Conservation (phyloP, 352 stramenopile genomes). For the Globisporangium megalacanthum region DNA sequence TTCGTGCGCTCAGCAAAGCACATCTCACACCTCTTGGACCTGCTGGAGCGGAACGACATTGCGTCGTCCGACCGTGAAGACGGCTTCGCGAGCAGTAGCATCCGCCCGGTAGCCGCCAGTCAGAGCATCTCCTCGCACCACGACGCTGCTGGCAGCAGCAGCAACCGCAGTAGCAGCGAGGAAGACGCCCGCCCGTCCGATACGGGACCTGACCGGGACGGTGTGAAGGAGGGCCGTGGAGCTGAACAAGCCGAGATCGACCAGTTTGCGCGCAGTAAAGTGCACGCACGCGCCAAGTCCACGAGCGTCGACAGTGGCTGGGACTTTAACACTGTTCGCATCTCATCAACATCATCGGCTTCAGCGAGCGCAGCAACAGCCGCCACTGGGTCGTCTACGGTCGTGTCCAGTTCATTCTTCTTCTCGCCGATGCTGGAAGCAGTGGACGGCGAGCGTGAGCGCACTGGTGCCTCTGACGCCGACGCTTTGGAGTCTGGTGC, state of each 20-base stretch:
- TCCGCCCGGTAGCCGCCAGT: neutral
- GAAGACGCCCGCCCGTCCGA: no score
- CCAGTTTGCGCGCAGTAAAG: constrained; percentile 28
- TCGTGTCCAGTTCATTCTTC: constrained; percentile 5
- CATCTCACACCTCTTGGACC: constrained; percentile 63
- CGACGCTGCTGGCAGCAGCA: neutral
- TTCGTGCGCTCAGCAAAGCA: constrained; percentile 74
- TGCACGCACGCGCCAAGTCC: constrained; percentile 30
- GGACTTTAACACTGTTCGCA: constrained; percentile 74
- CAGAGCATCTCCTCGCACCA: neutral
- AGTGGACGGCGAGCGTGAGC: constrained; percentile 1
- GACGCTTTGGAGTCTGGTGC: neutral
- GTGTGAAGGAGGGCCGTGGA: neutral
- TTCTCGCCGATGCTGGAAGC: constrained; percentile 3
- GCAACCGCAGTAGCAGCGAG: neutral
- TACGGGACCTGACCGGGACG: no score
- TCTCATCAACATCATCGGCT: constrained; percentile 29
- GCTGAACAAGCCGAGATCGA: constrained; percentile 13
- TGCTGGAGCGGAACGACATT: constrained; percentile 33
- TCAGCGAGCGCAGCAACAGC: constrained; percentile 13
- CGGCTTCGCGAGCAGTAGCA: constrained; percentile 3
- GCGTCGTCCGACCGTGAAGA: constrained; percentile 1
- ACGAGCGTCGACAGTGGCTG: constrained; percentile 51
- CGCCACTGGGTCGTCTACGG: no score
- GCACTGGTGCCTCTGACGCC: neutral